A percentile compares a stretch with the other conserved stretches of the same genome.
Evolutionary conservation across 2,329 filamentous ascomycete species (phyloP).

Genomic region (Emergomyces orientalis): DNA sequence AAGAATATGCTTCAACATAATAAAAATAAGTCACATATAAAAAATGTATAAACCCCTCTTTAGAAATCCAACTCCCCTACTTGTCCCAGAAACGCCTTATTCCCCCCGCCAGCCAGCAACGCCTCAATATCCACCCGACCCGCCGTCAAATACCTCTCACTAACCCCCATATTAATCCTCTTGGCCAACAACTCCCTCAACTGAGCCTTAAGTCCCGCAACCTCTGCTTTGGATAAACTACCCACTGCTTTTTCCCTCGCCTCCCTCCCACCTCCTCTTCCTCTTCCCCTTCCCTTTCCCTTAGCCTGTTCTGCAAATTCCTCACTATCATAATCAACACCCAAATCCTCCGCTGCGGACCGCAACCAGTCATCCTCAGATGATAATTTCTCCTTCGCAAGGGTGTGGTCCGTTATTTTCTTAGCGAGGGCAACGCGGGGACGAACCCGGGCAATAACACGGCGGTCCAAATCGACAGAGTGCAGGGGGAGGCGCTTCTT

Average conservation of each 20-base stretch:
- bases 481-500: constrained; percentile 54
- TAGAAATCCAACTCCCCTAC: constrained; percentile 40
- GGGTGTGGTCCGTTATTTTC: constrained; percentile 67
- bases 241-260: constrained; percentile 64
- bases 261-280: constrained; percentile 64
- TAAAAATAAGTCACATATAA: no score
- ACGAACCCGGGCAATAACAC: constrained; percentile 65
- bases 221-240: constrained; percentile 61
- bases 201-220: constrained; percentile 60
- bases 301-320: constrained; percentile 59
- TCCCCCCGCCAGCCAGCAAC: constrained; percentile 55
- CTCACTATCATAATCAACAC: constrained; percentile 86
- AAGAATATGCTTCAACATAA: neutral
- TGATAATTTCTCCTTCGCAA: constrained; percentile 79
- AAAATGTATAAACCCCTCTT: neutral
- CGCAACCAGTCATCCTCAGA: constrained; percentile 79
- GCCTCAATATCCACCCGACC: constrained; percentile 73
- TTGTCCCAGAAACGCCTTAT: constrained; percentile 56
- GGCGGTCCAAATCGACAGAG: constrained; percentile 73
- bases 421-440: constrained; percentile 74
- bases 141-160: constrained; percentile 74
- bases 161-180: constrained; percentile 78
- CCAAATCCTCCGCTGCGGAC: constrained; percentile 79
- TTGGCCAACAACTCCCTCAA: constrained; percentile 60
- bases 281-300: constrained; percentile 57